Base-by-base conservation (phyloP, 2,329 filamentous ascomycete species). In the Graphilbum ipis-grandicollis region DNA sequence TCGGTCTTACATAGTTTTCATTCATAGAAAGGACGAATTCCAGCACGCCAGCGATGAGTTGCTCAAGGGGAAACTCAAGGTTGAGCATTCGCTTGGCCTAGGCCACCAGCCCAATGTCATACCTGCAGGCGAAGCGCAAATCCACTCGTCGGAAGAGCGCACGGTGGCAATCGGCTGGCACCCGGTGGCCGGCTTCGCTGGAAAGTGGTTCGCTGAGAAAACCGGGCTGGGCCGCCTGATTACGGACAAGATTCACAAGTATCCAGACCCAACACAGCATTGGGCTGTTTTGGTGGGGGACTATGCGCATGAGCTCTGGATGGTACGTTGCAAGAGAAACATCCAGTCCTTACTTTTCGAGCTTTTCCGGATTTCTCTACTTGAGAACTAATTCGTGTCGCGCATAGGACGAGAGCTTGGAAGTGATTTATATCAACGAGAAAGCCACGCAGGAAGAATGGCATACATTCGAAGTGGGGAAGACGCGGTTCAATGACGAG, bases 211-310 rank as follows among this genome's bases (percentile, higher is more conserved):
- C 35, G 66, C 67, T 13, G 66, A 72, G 37, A 55, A 65, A 46
- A 69, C 66, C 1, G 62, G 63, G 0, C 47, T 72, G 18, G 68
- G 68, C 3, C 65, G 63, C 50, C 54, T 66, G 55, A 71, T 73
- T 40, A 69, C 65, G 0, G 62, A 68, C 33, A 64, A 60, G 43
- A 62, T 68, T 37, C 60, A 66, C 44, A 58, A 55, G 39, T 71
- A 66, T 42, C 68, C 68, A 0, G 68, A 73, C 46, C 68, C 68
- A 4, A 71, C 66, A 4, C 68, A 73, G 51, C 68, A 73, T 46
- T 73, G 68, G 68, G 67, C 66, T 3, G 63, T 72, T 2, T 53
- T 73, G 0, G 65, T 72, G 1, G 68, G 66, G 2, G 65, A 63
- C 12, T 73, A 57, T 46, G 60, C 59, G 2, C 68, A 72, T 47